phyloP scores from a whole-genome alignment of 2,329 filamentous ascomycete species.

The Hortaea werneckii region DNA sequence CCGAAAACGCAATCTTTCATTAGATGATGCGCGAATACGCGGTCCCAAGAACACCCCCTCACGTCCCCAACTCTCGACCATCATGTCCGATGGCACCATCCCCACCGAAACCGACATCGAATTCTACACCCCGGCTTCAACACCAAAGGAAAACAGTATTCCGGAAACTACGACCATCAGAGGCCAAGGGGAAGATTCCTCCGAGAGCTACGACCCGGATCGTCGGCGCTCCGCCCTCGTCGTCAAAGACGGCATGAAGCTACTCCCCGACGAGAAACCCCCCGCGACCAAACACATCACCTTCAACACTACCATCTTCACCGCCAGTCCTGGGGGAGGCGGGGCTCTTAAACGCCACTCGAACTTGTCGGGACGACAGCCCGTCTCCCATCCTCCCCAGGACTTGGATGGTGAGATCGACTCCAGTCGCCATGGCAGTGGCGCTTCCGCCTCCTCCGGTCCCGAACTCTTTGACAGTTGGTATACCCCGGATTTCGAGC shows the following conservation, averaged over 20 bases:
- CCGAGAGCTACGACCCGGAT: neutral
- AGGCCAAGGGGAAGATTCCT: neutral
- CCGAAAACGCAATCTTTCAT: neutral
- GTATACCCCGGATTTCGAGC: constrained; percentile 19
- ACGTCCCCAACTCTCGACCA: constrained; percentile 17
- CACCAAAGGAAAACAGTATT: constrained; percentile 11
- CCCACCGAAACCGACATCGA: constrained; percentile 6
- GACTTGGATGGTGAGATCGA: constrained; percentile 9
- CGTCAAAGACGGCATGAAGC: constrained; percentile 29
- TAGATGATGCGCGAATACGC: neutral
- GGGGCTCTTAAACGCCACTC: neutral
- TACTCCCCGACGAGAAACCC: constrained; percentile 29
- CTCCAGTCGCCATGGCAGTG: constrained; percentile 2
- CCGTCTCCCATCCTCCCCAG: neutral
- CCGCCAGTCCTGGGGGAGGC: neutral
- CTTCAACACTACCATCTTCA: constrained; percentile 4
- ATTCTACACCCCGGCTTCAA: constrained; percentile 2
- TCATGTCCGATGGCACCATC: constrained; percentile 14
- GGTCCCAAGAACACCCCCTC: constrained; percentile 7
- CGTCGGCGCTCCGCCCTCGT: constrained; percentile 15
- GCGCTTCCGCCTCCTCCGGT: neutral
- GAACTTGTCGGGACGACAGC: neutral
- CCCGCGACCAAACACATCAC: constrained; percentile 6
- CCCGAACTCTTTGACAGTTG: constrained; percentile 26
- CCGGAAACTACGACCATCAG: neutral